These are phyloP conservation scores for Saccharomyces jurei DNA, from an alignment of 805 yeast genomes.

Conservation along the genomic window DNA sequence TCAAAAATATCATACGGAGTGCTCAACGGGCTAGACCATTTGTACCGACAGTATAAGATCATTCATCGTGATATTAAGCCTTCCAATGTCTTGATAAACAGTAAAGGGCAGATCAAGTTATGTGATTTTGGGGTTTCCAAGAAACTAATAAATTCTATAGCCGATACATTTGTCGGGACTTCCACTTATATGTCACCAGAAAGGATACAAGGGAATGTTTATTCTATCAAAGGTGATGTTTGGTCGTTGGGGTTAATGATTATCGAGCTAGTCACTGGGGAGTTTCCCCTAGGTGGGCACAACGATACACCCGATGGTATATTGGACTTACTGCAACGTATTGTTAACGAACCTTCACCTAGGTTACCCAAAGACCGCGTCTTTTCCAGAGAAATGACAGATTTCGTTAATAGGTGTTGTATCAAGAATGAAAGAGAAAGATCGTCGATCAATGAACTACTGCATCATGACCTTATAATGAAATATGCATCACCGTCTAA, in stretches of 20 bases:
- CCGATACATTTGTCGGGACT: slow-evolving; percentile 97
- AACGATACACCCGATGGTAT: slow-evolving; percentile 73
- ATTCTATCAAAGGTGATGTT: slow-evolving; percentile 91
- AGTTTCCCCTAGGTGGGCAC: slow-evolving; percentile 62
- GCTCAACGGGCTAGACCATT: slow-evolving; percentile 69
- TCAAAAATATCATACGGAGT: slow-evolving; percentile 71
- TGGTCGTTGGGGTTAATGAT: slow-evolving; percentile 94
- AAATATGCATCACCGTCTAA: slow-evolving; percentile 29
- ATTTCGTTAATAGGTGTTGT: slow-evolving; percentile 67
- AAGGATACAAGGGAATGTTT: slow-evolving; percentile 88
- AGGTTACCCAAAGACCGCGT: slow-evolving; percentile 39
- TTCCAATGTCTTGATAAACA: slow-evolving; percentile 80
- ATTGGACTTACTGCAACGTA: slow-evolving; percentile 80
- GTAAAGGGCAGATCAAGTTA: slow-evolving; percentile 77
- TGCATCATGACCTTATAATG: slow-evolving; percentile 33
- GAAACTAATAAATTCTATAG: slow-evolving; percentile 85
- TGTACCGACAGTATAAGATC: slow-evolving; percentile 77
- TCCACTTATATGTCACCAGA: slow-evolving; percentile 98
- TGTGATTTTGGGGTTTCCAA: slow-evolving; percentile 97
- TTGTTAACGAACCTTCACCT: slow-evolving; percentile 91
- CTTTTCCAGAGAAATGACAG: slow-evolving; percentile 43
- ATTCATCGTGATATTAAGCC: slow-evolving; percentile 96
- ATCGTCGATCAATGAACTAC: slow-evolving; percentile 64
- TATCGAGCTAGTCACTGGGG: slow-evolving; percentile 80
- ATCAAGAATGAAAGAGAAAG: slow-evolving; percentile 60